Percentiles rank a stretch among this genome's conserved stretches.
Evolutionary conservation across 441 rosid genomes (phyloP).

Genomic region (Arabidopsis hybrid): DNA sequence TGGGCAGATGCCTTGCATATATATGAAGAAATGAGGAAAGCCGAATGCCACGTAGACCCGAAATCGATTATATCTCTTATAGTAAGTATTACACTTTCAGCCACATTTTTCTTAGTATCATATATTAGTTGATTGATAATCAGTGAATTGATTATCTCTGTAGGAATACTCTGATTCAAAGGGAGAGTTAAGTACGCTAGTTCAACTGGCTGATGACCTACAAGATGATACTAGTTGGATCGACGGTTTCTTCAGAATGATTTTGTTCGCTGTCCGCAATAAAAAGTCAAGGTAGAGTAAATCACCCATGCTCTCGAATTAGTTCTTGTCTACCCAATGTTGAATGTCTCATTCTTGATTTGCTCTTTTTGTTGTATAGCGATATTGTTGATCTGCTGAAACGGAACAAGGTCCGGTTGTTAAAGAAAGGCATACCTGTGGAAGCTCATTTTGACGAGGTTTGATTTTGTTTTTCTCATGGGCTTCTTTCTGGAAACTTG

Average conservation of each 20-base stretch:
- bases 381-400: slow-evolving; percentile 64
- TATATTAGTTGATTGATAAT: background rate
- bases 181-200: slow-evolving; percentile 55
- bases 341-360: slow-evolving; percentile 5
- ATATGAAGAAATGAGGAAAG: slow-evolving; percentile 74
- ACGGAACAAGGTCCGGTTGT: slow-evolving; percentile 51
- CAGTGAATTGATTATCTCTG: slow-evolving; percentile 17
- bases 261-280: slow-evolving; percentile 57
- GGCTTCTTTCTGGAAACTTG: slow-evolving; percentile 2
- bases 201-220: slow-evolving; percentile 63
- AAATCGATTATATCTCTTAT: slow-evolving; percentile 70
- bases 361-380: slow-evolving; percentile 48
- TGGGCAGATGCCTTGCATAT: slow-evolving; percentile 67
- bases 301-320: slow-evolving; percentile 17
- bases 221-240: slow-evolving; percentile 57
- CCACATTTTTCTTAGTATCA: background rate
- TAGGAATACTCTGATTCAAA: slow-evolving; percentile 64
- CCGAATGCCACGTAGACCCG: slow-evolving; percentile 57
- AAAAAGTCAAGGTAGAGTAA: slow-evolving; percentile 64
- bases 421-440: slow-evolving; percentile 54
- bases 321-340: slow-evolving; percentile 23
- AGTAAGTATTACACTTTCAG: slow-evolving; percentile 55
- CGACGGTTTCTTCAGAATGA: slow-evolving; percentile 69
- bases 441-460: slow-evolving; percentile 76
- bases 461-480: slow-evolving; percentile 34